Base-by-base conservation (phyloP, 2,329 filamentous ascomycete genomes). In the Blumeria graminis region DNA sequence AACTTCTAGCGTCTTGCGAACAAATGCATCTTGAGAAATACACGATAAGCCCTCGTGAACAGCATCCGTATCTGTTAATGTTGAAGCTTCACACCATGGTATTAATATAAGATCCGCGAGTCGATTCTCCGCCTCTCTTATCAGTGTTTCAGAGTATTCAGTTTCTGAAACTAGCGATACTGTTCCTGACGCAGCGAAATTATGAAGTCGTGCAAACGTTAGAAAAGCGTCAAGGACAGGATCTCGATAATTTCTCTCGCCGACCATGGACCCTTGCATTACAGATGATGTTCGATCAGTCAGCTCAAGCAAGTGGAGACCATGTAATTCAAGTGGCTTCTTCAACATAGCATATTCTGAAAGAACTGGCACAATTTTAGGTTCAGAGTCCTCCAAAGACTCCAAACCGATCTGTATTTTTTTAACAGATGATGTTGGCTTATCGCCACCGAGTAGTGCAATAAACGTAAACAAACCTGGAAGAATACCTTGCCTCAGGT, bases 271-370 rank as follows among this genome's bases (percentile, higher is more conserved):
- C 10, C 94, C 86, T 63, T 86, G 83, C 90, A 96, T 96, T 63
- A 95, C 90, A 16, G 88, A 89, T 0, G 90, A 95, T 45, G 86
- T 84, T 75, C 90, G 87, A 63, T 95, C 89, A 0, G 86, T 93
- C 11, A 96, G 76, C 65, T 93, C 86, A 53, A 93, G 70, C 14
- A 96, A 76, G 13, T 89, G 83, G n/a, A 94, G 71, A 35, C 88
- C 90, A 63, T 94, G 86, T 57, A 61, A 58, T 57, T 61, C 61
- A 57, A 60, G 61, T 28, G 60, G 59, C 55, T 60, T 46, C 56
- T 60, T 61, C 14, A 59, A 55, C 3, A 55, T 59, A 8, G 61
- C 46, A 1, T 64, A 60, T 1, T 60, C 48, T 1, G 65, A 61
- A 28, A 38, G 58, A 60, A 67, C 62, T 10, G 59, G 57, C 38